phyloP scores from a whole-genome alignment of 345 rosid genomes.

The Salix exigua region DNA sequence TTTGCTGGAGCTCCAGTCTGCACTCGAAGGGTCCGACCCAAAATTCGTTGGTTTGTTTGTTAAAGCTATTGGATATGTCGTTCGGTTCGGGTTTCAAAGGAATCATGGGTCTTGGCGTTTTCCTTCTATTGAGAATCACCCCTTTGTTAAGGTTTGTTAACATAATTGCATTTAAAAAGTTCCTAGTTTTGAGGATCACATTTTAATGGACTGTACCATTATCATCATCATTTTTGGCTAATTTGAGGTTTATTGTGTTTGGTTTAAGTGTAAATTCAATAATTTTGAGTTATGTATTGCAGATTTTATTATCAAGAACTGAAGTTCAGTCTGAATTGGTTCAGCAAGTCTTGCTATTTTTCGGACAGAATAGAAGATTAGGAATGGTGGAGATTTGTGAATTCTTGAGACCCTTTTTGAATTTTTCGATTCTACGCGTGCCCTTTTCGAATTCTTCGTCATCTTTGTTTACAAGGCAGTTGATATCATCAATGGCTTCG shows the following conservation, averaged over 20 bases:
- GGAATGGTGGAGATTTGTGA: slow-evolving; percentile 67
- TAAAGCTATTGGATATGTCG: slow-evolving; percentile 63
- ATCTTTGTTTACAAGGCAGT: slow-evolving; percentile 49
- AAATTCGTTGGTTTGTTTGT: slow-evolving; percentile 51
- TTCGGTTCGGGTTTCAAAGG: slow-evolving; percentile 48
- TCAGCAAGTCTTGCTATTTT: slow-evolving; percentile 63
- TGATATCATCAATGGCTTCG: slow-evolving; percentile 65
- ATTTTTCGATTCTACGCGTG: slow-evolving; percentile 46
- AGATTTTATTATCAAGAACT: slow-evolving; percentile 63
- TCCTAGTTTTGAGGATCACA: background rate
- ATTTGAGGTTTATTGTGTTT: background rate
- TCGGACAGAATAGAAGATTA: slow-evolving; percentile 39
- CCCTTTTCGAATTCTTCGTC: slow-evolving; percentile 42
- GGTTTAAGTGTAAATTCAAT: background rate
- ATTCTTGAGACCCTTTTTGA: slow-evolving; percentile 70
- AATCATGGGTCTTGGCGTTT: slow-evolving; percentile 50
- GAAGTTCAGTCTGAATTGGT: slow-evolving; percentile 66
- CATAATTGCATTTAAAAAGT: background rate
- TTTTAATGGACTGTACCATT: too few relatives aligned
- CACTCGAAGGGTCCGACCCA: slow-evolving; percentile 70
- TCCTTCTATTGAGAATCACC: slow-evolving; percentile 57
- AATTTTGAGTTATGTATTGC: slow-evolving; percentile 21
- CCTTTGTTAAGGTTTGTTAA: slow-evolving; percentile 62
- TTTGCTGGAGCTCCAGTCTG: slow-evolving; percentile 76
- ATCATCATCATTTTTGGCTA: background rate